A percentile compares a stretch with the other conserved stretches of the same genome.
phyloP scores from a whole-genome alignment of 495 filamentous ascomycete genomes.

The Penicillium argentinense region DNA sequence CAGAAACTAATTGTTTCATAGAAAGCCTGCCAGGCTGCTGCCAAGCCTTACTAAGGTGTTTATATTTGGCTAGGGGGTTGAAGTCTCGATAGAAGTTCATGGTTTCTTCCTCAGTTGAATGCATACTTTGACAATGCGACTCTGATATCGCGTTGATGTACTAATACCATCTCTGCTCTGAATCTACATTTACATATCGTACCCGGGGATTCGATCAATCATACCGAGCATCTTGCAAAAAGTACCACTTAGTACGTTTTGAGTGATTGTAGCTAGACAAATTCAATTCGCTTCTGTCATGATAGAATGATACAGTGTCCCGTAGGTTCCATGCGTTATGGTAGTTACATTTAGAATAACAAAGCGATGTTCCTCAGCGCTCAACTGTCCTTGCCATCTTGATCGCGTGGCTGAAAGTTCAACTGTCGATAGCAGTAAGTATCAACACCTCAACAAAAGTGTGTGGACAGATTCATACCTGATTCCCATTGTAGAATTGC shows the following conservation, averaged over 20 bases:
- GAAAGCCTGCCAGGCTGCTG: slow-evolving; percentile 93
- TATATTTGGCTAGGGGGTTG: not conserved
- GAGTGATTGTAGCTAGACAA: no score
- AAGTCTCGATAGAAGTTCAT: slow-evolving; percentile 5
- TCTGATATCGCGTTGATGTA: slow-evolving; percentile 25
- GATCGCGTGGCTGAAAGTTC: slow-evolving; percentile 72
- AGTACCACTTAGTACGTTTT: no score
- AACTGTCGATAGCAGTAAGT: slow-evolving; percentile 42
- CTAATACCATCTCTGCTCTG: slow-evolving; percentile 32
- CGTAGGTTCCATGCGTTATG: not conserved
- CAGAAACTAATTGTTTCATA: slow-evolving; percentile 28
- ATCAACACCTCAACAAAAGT: not conserved
- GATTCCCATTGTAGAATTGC: slow-evolving; percentile 88
- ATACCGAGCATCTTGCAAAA: no score
- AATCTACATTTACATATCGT: slow-evolving; percentile 1
- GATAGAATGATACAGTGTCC: not conserved
- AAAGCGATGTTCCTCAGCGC: no score
- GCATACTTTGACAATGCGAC: slow-evolving; percentile 21
- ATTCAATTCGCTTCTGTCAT: not conserved
- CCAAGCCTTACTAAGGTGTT: slow-evolving; percentile 71
- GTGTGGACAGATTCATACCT: slow-evolving; percentile 66
- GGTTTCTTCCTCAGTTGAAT: slow-evolving; percentile 7
- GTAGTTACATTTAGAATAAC: no score
- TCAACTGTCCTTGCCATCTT: slow-evolving; percentile 46
- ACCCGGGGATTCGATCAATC: no score